Evolutionary conservation across 129 eudicot species (phyloP).

Genomic region (Flaveria robusta): DNA sequence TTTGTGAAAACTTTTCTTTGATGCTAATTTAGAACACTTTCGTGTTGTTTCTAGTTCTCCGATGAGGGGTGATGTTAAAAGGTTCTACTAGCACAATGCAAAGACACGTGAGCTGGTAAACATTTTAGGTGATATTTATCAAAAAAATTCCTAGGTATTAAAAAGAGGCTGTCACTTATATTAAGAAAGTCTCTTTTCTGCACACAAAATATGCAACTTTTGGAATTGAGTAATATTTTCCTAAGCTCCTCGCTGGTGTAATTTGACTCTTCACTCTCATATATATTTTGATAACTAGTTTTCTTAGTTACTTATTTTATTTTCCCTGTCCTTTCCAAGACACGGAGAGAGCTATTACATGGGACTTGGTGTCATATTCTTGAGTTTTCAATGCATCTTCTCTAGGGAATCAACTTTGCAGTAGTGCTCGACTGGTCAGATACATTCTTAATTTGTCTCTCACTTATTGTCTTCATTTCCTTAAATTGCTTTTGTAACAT

Average conservation of each 20-base stretch:
- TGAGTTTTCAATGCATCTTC: slow-evolving; percentile 56
- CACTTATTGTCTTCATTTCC: slow-evolving; percentile 2
- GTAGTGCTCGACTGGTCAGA: slow-evolving; percentile 76
- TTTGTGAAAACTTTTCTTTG: not conserved
- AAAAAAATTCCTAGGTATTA: slow-evolving; percentile 72
- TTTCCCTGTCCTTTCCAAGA: slow-evolving; percentile 37
- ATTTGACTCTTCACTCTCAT: not conserved
- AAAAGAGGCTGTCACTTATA: not conserved
- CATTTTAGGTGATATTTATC: slow-evolving; percentile 83
- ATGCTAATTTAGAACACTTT: not conserved
- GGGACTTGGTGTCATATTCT: slow-evolving; percentile 81
- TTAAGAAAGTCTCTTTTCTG: not conserved
- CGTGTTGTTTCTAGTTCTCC: slow-evolving; percentile 52
- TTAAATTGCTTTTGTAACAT: not conserved
- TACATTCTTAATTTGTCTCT: not conserved
- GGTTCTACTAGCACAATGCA: slow-evolving; percentile 64
- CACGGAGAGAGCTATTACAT: slow-evolving; percentile 87
- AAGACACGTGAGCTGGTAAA: slow-evolving; percentile 73
- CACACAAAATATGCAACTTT: not conserved
- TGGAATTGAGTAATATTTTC: not conserved
- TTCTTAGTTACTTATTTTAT: not conserved
- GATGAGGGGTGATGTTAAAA: slow-evolving; percentile 67
- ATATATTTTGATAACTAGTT: not conserved
- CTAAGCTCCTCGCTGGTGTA: not conserved
- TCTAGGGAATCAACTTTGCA: slow-evolving; percentile 68